phyloP scores from a whole-genome alignment of 768 basidiomycete species.

The Russula virescens region DNA sequence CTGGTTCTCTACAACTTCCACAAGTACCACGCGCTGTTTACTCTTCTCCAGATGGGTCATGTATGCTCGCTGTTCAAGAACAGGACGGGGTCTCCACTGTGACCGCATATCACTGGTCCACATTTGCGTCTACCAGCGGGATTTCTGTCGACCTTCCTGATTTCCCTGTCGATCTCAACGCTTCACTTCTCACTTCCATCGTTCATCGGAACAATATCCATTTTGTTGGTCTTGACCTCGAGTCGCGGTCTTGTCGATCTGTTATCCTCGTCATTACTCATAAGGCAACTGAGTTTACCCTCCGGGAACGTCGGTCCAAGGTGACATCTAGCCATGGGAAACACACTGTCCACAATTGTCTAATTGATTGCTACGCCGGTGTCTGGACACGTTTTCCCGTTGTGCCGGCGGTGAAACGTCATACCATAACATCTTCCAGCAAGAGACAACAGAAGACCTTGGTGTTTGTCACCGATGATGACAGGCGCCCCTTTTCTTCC shows the following conservation, averaged over 20 bases:
- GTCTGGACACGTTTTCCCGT: conserved; percentile 19
- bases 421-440: conserved; percentile 19
- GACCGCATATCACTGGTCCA: conserved; percentile 49
- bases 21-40: conserved; percentile 34
- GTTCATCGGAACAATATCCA: conserved; percentile 39
- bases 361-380: conserved; percentile 14
- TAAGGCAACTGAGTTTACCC: conserved; percentile 51
- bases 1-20: conserved; percentile 40
- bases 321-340: conserved; percentile 20
- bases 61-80: conserved; percentile 37
- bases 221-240: conserved; percentile 37
- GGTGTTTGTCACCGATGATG: conserved; percentile 40
- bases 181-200: conserved; percentile 41
- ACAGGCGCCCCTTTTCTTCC: conserved; percentile 33
- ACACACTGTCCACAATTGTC: conserved; percentile 37
- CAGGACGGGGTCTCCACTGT: conserved; percentile 18
- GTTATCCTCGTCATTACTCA: conserved; percentile 47
- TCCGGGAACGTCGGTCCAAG: conserved; percentile 39
- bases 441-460: conserved; percentile 34
- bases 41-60: conserved; percentile 53
- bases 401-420: conserved; percentile 10
- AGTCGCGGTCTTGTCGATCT: conserved; percentile 36
- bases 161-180: conserved; percentile 22
- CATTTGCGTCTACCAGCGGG: conserved; percentile 48
- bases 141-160: conserved; percentile 34